Evolutionary conservation across 2,329 filamentous ascomycete species (phyloP).

Genomic region (Trichothecium roseum): DNA sequence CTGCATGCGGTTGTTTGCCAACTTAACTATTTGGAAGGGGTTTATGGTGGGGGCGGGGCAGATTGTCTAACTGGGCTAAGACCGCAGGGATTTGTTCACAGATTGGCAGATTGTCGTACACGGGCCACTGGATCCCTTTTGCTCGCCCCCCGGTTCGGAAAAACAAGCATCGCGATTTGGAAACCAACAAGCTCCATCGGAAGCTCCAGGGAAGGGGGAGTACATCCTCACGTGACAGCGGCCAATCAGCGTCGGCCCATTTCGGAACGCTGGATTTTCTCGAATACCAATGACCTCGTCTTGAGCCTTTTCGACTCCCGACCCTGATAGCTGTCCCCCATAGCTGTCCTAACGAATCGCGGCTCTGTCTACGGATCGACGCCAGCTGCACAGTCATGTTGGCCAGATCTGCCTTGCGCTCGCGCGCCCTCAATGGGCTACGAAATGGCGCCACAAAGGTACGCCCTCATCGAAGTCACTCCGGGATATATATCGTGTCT

Average conservation of each 20-base stretch:
- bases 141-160: too few species aligned
- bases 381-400: constrained; percentile 62
- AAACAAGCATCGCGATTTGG: too few species aligned
- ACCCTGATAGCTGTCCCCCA: constrained; percentile 25
- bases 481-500: constrained; percentile 13
- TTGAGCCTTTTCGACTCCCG: constrained; percentile 27
- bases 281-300: constrained; percentile 23
- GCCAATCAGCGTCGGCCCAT: constrained; percentile 32
- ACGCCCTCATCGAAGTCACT: constrained; percentile 22
- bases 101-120: too few species aligned
- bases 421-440: constrained; percentile 73
- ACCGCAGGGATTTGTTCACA: too few species aligned
- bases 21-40: too few species aligned
- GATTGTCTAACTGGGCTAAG: neutral
- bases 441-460: constrained; percentile 70
- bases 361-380: constrained; percentile 24
- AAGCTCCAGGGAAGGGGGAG: too few species aligned
- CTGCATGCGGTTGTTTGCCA: neutral
- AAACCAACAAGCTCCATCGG: too few species aligned
- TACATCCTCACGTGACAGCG: constrained; percentile 20
- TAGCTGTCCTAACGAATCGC: constrained; percentile 24
- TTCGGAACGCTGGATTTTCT: constrained; percentile 33
- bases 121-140: too few species aligned
- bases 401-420: constrained; percentile 83
- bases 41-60: constrained; percentile 20